Base-by-base conservation (phyloP, 495 filamentous ascomycete genomes). In the Cercophora sp. region DNA sequence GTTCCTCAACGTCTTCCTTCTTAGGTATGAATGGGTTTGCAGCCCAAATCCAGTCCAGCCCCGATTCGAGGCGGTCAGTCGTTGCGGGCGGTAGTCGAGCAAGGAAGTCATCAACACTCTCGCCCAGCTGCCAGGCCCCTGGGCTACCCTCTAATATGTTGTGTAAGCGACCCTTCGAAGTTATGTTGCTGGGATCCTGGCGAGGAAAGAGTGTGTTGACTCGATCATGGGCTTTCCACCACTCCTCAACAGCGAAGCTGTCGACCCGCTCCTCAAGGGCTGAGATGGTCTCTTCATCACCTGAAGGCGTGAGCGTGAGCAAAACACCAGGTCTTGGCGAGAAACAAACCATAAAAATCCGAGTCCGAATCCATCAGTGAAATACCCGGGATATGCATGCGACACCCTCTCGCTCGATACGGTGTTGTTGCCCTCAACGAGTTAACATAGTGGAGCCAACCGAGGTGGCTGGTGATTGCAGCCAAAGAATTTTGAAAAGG, bases 21-120 rank as follows among this genome's bases (percentile, higher is more conserved):
- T 59, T 56, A 34, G 60, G 56, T 11, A 66, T 60, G 42, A 61
- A 66, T 0, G 85, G 84, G 59, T 86, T 85, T 13, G 65, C 69
- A 49, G 84, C 75, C 70, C 75, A 86, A 32, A 94, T 85, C 85
- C 87, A 93, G 1, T 76, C 77, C 1, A 77, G 73, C 3, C 54
- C 52, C 1, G 49, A 50, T 2, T 58, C 60, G n/a, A n/a, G n/a
- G 19, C 51, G 19, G 8, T 61, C 54, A 1, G 83, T 85, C 5
- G 71, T 83, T 3, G 79, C 79, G 1, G 86, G 88, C 4, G 84
- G 82, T 0, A 89, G 70, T 10, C 88, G 84, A 3, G 66, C 52
- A 2, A 91, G 64, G 55, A 94, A 94, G 0, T 76, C 67, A 8
- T 70, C 57, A 31, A 86, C 67, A 11, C 78, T 73, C 60, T 94